phyloP scores from a whole-genome alignment of 2,329 filamentous ascomycete species.

The Neophaeococcomyces aloes region DNA sequence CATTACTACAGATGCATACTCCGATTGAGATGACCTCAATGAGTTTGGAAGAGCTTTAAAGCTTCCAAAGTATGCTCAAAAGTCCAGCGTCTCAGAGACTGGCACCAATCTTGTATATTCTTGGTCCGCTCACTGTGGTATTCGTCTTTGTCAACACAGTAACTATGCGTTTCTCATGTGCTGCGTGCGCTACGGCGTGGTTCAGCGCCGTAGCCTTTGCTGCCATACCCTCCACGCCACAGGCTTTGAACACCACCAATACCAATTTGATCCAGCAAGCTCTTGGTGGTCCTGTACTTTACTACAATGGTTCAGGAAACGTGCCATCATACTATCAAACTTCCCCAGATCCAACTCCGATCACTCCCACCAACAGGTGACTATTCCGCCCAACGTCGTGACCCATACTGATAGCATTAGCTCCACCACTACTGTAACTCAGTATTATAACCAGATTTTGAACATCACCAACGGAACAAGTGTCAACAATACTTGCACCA shows the following conservation, averaged over 20 bases:
- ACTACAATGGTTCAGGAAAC: conserved; percentile 22
- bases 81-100: too few relatives aligned
- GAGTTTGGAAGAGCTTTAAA: too few relatives aligned
- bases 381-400: not conserved
- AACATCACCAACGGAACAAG: conserved; percentile 14
- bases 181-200: too few relatives aligned
- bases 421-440: conserved; percentile 13
- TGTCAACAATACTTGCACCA: conserved; percentile 17
- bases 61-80: too few relatives aligned
- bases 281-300: conserved; percentile 17
- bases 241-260: conserved; percentile 19
- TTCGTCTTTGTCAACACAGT: too few relatives aligned
- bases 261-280: conserved; percentile 21
- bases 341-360: conserved; percentile 17
- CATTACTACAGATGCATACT: too few relatives aligned
- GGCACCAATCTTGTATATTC: too few relatives aligned
- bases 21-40: too few relatives aligned
- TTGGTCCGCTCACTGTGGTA: too few relatives aligned
- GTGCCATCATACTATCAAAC: conserved; percentile 18
- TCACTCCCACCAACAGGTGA: conserved; percentile 15
- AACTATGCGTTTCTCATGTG: too few relatives aligned
- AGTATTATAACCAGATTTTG: conserved; percentile 16
- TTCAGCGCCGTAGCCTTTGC: too few relatives aligned
- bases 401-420: not conserved
- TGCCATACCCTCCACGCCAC: too few relatives aligned